Conservation (phyloP, 2,329 filamentous ascomycete genomes). For the Trichophyton schoenleinii region DNA sequence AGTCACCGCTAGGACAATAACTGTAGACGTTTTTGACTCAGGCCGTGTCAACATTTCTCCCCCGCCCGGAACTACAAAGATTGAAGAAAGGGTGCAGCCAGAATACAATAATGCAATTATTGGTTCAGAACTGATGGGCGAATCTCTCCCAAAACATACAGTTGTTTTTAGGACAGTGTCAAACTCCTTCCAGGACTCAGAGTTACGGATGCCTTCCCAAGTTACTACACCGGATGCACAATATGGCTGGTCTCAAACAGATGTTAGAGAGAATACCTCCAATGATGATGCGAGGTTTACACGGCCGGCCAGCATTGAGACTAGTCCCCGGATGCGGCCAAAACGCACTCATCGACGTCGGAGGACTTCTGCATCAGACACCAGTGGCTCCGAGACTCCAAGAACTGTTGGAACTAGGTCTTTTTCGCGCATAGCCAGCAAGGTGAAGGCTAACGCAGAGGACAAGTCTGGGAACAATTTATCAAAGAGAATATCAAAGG, state of each 20-base stretch:
- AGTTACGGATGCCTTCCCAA: constrained; percentile 17
- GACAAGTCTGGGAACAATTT: constrained; percentile 17
- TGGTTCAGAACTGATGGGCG: constrained; percentile 4
- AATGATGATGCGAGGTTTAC: not conserved
- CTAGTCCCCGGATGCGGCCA: not conserved
- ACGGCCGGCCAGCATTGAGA: not conserved
- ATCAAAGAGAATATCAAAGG: not conserved
- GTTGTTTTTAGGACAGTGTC: constrained; percentile 35
- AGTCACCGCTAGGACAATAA: constrained; percentile 35
- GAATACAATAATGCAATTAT: constrained; percentile 19
- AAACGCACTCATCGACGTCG: constrained; percentile 2
- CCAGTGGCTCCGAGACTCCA: constrained; percentile 16
- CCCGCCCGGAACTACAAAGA: constrained; percentile 35
- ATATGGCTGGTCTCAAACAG: not conserved
- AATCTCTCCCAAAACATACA: constrained; percentile 29
- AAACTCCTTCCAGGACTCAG: constrained; percentile 28
- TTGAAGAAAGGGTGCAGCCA: constrained; percentile 37
- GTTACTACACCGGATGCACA: not conserved
- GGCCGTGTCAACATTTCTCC: constrained; percentile 31
- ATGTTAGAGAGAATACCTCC: not conserved
- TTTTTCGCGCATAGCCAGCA: constrained; percentile 5
- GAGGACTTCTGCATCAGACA: constrained; percentile 11
- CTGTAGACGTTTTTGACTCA: constrained; percentile 35
- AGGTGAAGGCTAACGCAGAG: constrained; percentile 18
- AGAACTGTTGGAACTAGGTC: constrained; percentile 11